phyloP scores from a whole-genome alignment of 2,329 filamentous ascomycete species.

The Sporothrix euskadiensis region DNA sequence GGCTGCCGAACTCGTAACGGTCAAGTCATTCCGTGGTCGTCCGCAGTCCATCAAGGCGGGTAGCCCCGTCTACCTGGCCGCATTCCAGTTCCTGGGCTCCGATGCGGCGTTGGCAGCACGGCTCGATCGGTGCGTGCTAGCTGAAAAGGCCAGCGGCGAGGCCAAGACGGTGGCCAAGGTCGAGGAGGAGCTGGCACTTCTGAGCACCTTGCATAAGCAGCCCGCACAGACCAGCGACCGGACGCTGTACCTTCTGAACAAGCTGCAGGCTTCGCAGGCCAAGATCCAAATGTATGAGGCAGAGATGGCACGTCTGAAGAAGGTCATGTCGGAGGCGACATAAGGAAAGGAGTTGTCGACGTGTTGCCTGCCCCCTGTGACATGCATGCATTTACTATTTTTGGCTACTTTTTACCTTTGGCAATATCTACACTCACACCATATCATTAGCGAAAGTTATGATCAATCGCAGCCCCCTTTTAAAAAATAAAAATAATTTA shows the following conservation, averaged over 20 bases:
- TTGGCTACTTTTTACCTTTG: background rate
- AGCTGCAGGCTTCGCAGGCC: conserved; percentile 70
- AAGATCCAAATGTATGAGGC: conserved; percentile 74
- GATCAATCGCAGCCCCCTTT: background rate
- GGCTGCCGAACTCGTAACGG: conserved; percentile 80
- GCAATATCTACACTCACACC: background rate
- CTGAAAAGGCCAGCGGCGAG: conserved; percentile 70
- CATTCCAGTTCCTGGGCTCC: conserved; percentile 69
- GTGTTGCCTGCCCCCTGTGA: background rate
- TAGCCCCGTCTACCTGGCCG: conserved; percentile 81
- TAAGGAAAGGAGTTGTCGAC: background rate
- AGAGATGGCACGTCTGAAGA: conserved; percentile 71
- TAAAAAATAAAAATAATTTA: no score
- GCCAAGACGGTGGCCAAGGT: conserved; percentile 73
- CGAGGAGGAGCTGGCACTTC: conserved; percentile 71
- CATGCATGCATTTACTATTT: background rate
- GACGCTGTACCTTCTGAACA: conserved; percentile 70
- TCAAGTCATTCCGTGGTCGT: conserved; percentile 71
- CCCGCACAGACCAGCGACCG: conserved; percentile 67
- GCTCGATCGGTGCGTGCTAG: conserved; percentile 70
- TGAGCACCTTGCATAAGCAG: conserved; percentile 71
- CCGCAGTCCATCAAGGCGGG: conserved; percentile 77
- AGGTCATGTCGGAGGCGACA: conserved; percentile 54
- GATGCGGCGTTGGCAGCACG: conserved; percentile 73
- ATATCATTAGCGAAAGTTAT: background rate